Base-by-base conservation (phyloP, 257 asterid genomes). In the Lycium ferocissimum region DNA sequence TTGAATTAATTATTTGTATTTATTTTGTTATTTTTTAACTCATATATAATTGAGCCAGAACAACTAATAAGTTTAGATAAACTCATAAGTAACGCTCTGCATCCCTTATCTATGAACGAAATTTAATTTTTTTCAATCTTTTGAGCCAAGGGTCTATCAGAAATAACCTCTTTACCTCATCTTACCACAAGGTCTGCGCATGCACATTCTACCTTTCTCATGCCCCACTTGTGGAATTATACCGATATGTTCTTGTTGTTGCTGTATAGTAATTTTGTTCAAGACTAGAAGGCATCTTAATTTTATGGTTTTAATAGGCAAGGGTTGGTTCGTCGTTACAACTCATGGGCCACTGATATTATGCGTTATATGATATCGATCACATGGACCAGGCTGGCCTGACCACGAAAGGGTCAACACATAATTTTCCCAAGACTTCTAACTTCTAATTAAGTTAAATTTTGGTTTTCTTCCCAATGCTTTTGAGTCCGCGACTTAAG, bases 321-420 rank as follows among this genome's bases (percentile, higher is more conserved):
- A 26, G 4, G 72, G 20, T 22, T 22, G 15, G 43, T 33, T 66
- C 40, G 47, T 26, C 1, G 18, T 33, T 35, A 66, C 9, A 66
- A 18, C 57, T 2, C 4, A 53, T 45, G 76, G 76, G 78, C 75
- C 62, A 82, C 22, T 26, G 5, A 82, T 63, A 62, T 20, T 53
- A 33, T 40, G 40, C 1, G 9, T 40, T 45, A 35, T 81, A 15
- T 81, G 43, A 26, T 12, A 49, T 8, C 1, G 3, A 45, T 81
- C 84, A 43, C 84, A 81, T 62, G 84, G 78, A 78, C 65, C 63
- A 45, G 49, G 78, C 49, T 82, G 78, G 76, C 62, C 73, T 62
- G 84, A 78, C 35, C 59, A 82, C 18, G 78, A 82, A 82, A 82
- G 75, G 51, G 62, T 51, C 84, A 62, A 45, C 78, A 63, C 84